Base-by-base conservation (phyloP, 2,329 filamentous ascomycete genomes). In the Harringtonia lauricola region DNA sequence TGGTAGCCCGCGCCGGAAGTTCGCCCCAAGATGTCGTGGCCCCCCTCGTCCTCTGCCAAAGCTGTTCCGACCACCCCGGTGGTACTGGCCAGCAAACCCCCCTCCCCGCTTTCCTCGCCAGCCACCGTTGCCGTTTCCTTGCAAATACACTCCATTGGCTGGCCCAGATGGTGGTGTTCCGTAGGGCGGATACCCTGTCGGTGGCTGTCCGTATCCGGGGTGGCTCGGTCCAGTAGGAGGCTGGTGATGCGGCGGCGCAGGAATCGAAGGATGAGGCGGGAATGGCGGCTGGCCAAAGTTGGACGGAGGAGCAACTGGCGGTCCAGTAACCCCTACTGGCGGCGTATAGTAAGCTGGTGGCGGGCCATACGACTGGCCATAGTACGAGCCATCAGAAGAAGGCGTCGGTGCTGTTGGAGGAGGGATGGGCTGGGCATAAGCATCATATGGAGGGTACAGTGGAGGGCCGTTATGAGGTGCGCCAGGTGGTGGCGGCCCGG, bases 251-350 rank as follows among this genome's bases (percentile, higher is more conserved):
- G 40, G 22, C 9, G 42, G 31, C 3, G 44, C 36, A 7, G 39
- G 44, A 2, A 42, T 49, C 17, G 13, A 34, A 6, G 40, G 41
- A 31, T 46, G 52, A 8, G 46, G 47, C 9, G 48, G 45, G 26
- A 54, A 56, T 5, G 50, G 41, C 2, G 39, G 33, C 3, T 47
- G 35, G 10, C 29, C 33, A 29, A 50, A 50, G 3, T 49, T 49
- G 2, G 50, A 39, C 9, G 51, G 54, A 18, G 49, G 43, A n/a
- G 39, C 42, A 9, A 34, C 36, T 3, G 47, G 45, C 2, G 52
- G 50, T 4, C 55, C 56, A 30, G 54, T 57, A 12, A 47, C 38
- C 19, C 42, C 43, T 0, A 52, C 45, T 13, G 54, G 51, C 9
- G 49, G 53, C n/a, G 46, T 39, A 26, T 43, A 49, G 38, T 45